Evolutionary conservation across 2,329 filamentous ascomycete species (phyloP), one percentile per base, ranked within the genome.

Genomic region (Emmonsia crescens): DNA sequence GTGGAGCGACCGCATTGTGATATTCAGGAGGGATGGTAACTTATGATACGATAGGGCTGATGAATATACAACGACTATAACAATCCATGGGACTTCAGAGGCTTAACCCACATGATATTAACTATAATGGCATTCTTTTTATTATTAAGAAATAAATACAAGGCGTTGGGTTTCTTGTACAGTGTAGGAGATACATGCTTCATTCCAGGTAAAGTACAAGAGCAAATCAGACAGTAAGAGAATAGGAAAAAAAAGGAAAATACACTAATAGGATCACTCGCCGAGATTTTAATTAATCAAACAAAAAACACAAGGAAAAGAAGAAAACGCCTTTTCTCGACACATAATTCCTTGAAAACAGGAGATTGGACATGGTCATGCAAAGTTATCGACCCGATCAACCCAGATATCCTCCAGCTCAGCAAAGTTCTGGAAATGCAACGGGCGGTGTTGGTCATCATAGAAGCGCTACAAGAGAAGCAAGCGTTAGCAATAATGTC

Each of bases 391-490:
- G 66, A 85, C 85, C 70, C 91, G 83, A 75, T 99, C 94, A 55
- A 96, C 92, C 85, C 92, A 96, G 49, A 96, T 89, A 76, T 99
- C 93, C 78, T 99, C 94, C 73, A 99, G 77, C 79, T 99, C 93
- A 0, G 92, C 91, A 77, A 99, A 99, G 76, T 91, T 96, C 74
- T 93, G 88, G 83, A 99, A 99, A 78, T 99, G 94, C 61, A 96
- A 79, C 19, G 93, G 92, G 31, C 94, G 85, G 76, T 99, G 95
- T 69, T 91, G 83, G 69, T 92, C 91, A 72, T 89, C 92, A 77
- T 99, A 99, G 78, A 96, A 97, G 9, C 89, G 82, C 65, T 75
- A 63, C 48, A 63, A 29, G 36, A 59, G 19, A 61, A 54, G 36
- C 1, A 62, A 21, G 57, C 27, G 42, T 66, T 61, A 66, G 64